phyloP scores from a whole-genome alignment of 1,284 basidiomycete species.

The Gastroboletus turbinatus region DNA sequence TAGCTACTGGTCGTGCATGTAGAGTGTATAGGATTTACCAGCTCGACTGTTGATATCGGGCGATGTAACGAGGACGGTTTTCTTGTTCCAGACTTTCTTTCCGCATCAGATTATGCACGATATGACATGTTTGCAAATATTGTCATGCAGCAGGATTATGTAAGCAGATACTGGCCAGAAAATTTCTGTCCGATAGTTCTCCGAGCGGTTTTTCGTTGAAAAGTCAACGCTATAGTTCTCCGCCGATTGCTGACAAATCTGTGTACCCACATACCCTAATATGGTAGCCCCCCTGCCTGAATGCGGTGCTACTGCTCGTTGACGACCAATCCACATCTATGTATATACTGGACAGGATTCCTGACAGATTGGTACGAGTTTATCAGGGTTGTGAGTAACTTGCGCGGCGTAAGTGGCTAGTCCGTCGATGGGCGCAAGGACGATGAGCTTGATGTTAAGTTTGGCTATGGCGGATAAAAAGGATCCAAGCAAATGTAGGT shows the following conservation, averaged over 20 bases:
- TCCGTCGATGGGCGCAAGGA: slow-evolving; percentile 94
- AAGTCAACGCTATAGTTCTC: no score
- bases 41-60: background rate
- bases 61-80: background rate
- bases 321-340: no score
- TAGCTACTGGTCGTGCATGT: slow-evolving; percentile 2
- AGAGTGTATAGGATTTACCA: background rate
- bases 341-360: no score
- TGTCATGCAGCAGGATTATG: no score
- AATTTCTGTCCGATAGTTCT: no score
- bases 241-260: no score
- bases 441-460: slow-evolving; percentile 94
- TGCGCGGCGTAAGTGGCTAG: slow-evolving; percentile 90
- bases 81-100: background rate
- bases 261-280: no score
- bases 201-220: no score
- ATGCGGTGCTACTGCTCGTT: no score
- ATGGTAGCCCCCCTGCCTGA: no score
- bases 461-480: slow-evolving; percentile 94
- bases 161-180: no score
- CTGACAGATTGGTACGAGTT: slow-evolving; percentile 92
- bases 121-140: background rate
- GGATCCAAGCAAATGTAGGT: slow-evolving; percentile 86
- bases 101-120: background rate
- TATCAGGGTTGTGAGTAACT: slow-evolving; percentile 84